phyloP scores from a whole-genome alignment of 2,329 filamentous ascomycete genomes.

The Paramyrothecium roridum region DNA sequence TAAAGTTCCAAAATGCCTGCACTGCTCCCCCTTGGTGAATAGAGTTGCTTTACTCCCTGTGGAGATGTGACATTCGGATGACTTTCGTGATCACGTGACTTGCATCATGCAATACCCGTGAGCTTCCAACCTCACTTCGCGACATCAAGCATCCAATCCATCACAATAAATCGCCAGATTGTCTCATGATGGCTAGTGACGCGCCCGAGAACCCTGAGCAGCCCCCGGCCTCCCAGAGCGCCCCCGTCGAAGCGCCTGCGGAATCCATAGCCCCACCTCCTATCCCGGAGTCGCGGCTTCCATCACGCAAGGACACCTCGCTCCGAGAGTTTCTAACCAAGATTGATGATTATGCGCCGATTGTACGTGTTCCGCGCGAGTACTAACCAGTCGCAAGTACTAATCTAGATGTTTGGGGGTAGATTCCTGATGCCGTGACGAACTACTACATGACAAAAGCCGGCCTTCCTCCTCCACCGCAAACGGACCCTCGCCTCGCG shows the following conservation, averaged over 20 bases:
- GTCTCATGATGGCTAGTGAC: slow-evolving; percentile 29
- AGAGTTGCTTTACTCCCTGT: neutral
- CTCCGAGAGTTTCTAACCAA: slow-evolving; percentile 89
- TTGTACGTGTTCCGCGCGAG: slow-evolving; percentile 56
- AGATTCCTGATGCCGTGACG: slow-evolving; percentile 97
- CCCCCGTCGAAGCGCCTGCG: slow-evolving; percentile 15
- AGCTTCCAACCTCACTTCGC: slow-evolving; percentile 6
- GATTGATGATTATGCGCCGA: slow-evolving; percentile 98
- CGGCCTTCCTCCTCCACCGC: slow-evolving; percentile 86
- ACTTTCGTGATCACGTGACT: slow-evolving; percentile 17
- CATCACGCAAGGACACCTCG: slow-evolving; percentile 85
- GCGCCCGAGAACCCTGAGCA: slow-evolving; percentile 28
- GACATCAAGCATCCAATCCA: slow-evolving; percentile 3
- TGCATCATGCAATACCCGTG: neutral
- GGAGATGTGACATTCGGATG: slow-evolving; percentile 2
- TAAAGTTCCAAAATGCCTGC: neutral
- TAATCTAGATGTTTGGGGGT: slow-evolving; percentile 1
- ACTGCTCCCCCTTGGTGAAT: neutral
- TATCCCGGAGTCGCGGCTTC: slow-evolving; percentile 58
- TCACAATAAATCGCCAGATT: slow-evolving; percentile 8
- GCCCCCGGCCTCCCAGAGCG: slow-evolving; percentile 21
- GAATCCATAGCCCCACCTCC: slow-evolving; percentile 43
- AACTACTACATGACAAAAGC: slow-evolving; percentile 97
- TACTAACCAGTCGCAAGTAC: slow-evolving; percentile 6
- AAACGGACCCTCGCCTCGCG: slow-evolving; percentile 85